These are phyloP conservation scores for Fagopyrum homotropicum DNA, from an alignment of 148 eudicot species.

Conservation along the genomic window DNA sequence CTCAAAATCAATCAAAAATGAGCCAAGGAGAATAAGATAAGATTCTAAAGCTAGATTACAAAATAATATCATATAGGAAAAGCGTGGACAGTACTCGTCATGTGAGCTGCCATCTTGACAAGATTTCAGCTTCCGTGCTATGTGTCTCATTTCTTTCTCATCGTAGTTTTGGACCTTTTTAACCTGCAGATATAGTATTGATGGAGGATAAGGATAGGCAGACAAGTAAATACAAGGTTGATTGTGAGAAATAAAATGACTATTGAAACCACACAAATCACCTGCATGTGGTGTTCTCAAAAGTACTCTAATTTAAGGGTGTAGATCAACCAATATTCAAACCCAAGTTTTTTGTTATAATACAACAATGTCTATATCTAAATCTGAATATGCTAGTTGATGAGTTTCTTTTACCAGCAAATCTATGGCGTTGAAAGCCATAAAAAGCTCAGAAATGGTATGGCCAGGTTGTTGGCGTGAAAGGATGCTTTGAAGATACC, in stretches of 20 bases:
- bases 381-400: background rate
- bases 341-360: background rate
- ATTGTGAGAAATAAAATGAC: no score
- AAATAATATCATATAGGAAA: slow-evolving; percentile 8
- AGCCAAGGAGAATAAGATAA: slow-evolving; percentile 5
- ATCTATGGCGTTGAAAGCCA: slow-evolving; percentile 56
- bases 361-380: background rate
- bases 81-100: slow-evolving; percentile 56
- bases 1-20: slow-evolving; percentile 28
- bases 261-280: no score
- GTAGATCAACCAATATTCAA: no score
- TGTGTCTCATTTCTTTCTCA: slow-evolving; percentile 58
- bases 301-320: no score
- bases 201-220: background rate
- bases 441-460: slow-evolving; percentile 45
- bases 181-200: slow-evolving; percentile 29
- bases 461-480: slow-evolving; percentile 60
- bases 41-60: background rate
- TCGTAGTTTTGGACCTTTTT: slow-evolving; percentile 43
- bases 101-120: slow-evolving; percentile 80
- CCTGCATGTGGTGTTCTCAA: no score
- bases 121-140: slow-evolving; percentile 82
- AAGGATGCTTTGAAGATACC: slow-evolving; percentile 57
- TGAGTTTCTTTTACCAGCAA: slow-evolving; percentile 34
- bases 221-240: background rate